Conservation (phyloP, 495 filamentous ascomycete genomes). For the Penicillium angulare region DNA sequence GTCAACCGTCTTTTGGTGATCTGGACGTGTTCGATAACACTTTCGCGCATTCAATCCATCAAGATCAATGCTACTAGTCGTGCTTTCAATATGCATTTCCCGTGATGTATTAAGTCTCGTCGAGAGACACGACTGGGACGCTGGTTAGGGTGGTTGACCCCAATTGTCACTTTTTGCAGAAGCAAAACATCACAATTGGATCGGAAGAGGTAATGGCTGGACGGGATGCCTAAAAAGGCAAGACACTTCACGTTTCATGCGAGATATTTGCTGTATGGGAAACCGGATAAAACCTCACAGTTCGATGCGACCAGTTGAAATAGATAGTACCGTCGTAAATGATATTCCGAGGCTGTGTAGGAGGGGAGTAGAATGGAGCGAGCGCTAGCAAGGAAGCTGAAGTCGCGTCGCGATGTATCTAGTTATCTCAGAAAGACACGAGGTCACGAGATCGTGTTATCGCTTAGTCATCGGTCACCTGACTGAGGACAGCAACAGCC, state of each 20-base stretch:
- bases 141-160: conserved; percentile 1
- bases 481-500: no score
- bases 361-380: no score
- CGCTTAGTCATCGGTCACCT: no score
- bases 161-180: conserved; percentile 1
- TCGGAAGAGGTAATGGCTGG: conserved; percentile 5
- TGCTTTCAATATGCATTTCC: conserved; percentile 36
- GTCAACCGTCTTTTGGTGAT: conserved; percentile 45
- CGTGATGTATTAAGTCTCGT: conserved; percentile 34
- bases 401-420: no score
- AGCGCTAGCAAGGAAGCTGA: no score
- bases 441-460: no score
- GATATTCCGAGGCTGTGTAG: no score
- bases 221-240: conserved; percentile 1
- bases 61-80: conserved; percentile 30
- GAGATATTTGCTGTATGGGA: neutral
- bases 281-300: no score
- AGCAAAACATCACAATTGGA: neutral
- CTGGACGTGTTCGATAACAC: conserved; percentile 35
- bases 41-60: conserved; percentile 34
- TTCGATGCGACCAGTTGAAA: no score
- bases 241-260: neutral
- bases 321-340: no score
- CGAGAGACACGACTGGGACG: neutral
- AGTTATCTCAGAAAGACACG: no score